Conservation (phyloP, 2,329 filamentous ascomycete genomes). For the Ascochyta fabae region DNA sequence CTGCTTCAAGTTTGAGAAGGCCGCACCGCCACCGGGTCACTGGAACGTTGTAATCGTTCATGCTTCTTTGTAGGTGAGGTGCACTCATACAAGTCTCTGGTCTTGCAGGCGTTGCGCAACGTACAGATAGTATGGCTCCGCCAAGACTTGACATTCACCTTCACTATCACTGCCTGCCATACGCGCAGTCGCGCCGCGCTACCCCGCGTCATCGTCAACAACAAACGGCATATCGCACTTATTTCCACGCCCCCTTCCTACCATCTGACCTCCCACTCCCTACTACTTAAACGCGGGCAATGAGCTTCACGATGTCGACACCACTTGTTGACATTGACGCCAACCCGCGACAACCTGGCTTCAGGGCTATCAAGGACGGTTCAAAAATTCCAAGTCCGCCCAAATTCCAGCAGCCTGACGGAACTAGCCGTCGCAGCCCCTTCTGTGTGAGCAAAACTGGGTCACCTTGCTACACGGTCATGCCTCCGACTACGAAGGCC, state of each 20-base stretch:
- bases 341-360: conserved; percentile 11
- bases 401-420: background rate
- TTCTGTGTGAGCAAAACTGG: conserved; percentile 22
- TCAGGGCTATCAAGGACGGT: conserved; percentile 4
- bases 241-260: background rate
- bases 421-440: conserved; percentile 10
- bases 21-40: background rate
- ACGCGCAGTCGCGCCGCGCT: conserved; percentile 4
- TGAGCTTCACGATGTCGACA: conserved; percentile 15
- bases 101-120: background rate
- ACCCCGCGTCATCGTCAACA: conserved; percentile 4
- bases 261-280: background rate
- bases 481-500: background rate
- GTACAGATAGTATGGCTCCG: background rate
- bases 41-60: background rate
- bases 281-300: background rate
- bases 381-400: conserved; percentile 22
- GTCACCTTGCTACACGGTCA: conserved; percentile 13
- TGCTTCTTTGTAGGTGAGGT: too few relatives aligned
- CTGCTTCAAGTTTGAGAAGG: background rate
- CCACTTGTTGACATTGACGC: conserved; percentile 19
- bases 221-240: background rate
- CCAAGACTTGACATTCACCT: conserved; percentile 10
- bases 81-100: background rate
- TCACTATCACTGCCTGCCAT: conserved; percentile 16